These are phyloP conservation scores for Calonectria pseudoreteaudii DNA, from an alignment of 2,329 filamentous ascomycete species.

Conservation along the genomic window DNA sequence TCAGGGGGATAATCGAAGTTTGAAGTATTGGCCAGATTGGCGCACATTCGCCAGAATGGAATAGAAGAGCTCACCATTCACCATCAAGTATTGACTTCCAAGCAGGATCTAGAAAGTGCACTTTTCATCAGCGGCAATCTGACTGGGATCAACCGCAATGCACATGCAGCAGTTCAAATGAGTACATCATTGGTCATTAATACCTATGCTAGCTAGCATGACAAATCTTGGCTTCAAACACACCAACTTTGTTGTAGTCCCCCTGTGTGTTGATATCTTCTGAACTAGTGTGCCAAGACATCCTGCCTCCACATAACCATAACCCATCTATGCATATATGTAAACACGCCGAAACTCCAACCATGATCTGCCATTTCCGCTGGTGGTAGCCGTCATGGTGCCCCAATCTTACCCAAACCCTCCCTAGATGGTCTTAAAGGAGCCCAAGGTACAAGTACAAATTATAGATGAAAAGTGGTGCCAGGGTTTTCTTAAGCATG, in stretches of 20 bases:
- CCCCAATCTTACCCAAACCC: constrained; percentile 19
- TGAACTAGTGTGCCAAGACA: not conserved
- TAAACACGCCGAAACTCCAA: constrained; percentile 26
- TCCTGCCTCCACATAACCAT: not conserved
- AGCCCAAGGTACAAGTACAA: constrained; percentile 28
- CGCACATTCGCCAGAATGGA: not conserved
- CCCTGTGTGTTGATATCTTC: not conserved
- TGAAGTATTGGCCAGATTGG: not conserved
- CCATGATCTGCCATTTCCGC: constrained; percentile 19
- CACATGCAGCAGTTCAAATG: not conserved
- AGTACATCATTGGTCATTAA: constrained; percentile 15
- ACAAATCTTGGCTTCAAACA: not conserved
- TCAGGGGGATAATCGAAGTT: not conserved
- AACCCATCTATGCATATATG: constrained; percentile 13
- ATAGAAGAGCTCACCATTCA: too few relatives aligned
- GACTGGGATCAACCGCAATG: not conserved
- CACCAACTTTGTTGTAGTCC: not conserved
- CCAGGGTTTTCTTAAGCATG: not conserved
- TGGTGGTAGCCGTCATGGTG: constrained; percentile 17
- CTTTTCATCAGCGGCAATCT: too few relatives aligned
- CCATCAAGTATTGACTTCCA: not conserved
- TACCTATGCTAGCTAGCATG: not conserved
- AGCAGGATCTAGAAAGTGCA: not conserved
- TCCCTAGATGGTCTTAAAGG: constrained; percentile 17
- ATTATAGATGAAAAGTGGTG: not conserved